A percentile compares a stretch with the other conserved stretches of the same genome.
Conservation (phyloP, 1,139 yeast species). For the Hyphopichia buzzinii region DNA sequence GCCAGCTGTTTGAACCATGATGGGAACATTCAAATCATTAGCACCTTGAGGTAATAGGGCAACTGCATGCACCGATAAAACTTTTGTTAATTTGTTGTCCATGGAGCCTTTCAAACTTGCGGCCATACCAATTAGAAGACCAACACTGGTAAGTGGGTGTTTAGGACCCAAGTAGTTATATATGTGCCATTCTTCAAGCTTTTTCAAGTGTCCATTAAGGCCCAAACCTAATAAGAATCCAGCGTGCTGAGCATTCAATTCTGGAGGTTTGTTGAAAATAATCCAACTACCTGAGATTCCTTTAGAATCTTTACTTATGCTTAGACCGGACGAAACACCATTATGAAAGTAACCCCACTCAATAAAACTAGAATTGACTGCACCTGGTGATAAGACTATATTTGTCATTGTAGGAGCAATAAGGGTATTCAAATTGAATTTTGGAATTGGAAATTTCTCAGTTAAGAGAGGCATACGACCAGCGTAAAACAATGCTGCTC, state of each 20-base stretch:
- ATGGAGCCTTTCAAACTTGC: constrained; percentile 82
- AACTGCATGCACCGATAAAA: constrained; percentile 87
- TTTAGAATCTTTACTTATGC: constrained; percentile 64
- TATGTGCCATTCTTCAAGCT: constrained; percentile 94
- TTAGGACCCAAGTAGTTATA: constrained; percentile 92
- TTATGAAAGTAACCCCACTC: constrained; percentile 93
- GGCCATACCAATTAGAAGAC: constrained; percentile 86
- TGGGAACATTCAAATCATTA: constrained; percentile 80
- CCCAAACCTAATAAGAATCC: constrained; percentile 95
- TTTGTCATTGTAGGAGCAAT: constrained; percentile 69
- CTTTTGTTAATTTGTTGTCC: constrained; percentile 87
- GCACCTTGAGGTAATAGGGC: constrained; percentile 92
- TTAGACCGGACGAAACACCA: constrained; percentile 86
- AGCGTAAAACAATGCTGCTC: constrained; percentile 70
- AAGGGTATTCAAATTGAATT: constrained; percentile 64
- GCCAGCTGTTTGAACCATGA: constrained; percentile 89
- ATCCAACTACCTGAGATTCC: constrained; percentile 93
- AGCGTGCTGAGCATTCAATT: constrained; percentile 79
- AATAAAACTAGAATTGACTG: constrained; percentile 47
- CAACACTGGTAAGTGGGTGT: constrained; percentile 81
- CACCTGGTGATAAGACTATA: constrained; percentile 56
- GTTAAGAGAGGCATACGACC: constrained; percentile 78
- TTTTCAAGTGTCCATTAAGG: constrained; percentile 80
- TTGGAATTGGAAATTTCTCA: constrained; percentile 80
- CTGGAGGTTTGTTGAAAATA: constrained; percentile 76